Percentiles rank a stretch among this genome's conserved stretches.
Conservation (phyloP, 192 early-diverging fungal species). For the Coemansia sp. region DNA sequence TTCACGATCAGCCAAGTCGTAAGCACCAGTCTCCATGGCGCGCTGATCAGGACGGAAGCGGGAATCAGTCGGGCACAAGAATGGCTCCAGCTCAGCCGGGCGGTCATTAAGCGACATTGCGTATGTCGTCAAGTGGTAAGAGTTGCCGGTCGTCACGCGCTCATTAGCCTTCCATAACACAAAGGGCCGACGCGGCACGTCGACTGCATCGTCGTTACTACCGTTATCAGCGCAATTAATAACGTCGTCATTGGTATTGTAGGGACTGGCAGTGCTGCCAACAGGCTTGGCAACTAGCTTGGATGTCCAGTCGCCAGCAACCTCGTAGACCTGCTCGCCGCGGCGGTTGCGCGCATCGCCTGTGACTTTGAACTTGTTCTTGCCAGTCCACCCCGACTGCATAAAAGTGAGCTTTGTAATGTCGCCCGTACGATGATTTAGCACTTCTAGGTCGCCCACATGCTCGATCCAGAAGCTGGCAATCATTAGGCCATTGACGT, state of each 20-base stretch:
- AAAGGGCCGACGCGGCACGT: conserved; percentile 54
- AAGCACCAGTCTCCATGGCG: conserved; percentile 83
- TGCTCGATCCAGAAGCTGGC: conserved; percentile 87
- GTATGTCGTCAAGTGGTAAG: conserved; percentile 79
- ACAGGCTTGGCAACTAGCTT: conserved; percentile 62
- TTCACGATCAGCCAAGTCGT: conserved; percentile 72
- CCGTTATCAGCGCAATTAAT: conserved; percentile 23
- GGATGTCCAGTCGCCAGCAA: conserved; percentile 73
- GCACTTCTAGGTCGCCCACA: conserved; percentile 82
- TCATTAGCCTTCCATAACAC: conserved; percentile 69
- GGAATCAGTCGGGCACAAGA: conserved; percentile 81
- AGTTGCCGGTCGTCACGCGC: conserved; percentile 56
- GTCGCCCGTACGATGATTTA: conserved; percentile 85
- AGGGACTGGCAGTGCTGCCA: background rate
- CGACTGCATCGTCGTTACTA: conserved; percentile 36
- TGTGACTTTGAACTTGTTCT: conserved; percentile 66
- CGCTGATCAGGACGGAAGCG: conserved; percentile 85
- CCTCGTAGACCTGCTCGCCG: conserved; percentile 62
- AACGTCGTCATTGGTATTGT: conserved; percentile 13
- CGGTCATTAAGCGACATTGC: conserved; percentile 80
- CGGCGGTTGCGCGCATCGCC: conserved; percentile 61
- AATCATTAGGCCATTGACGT: conserved; percentile 85
- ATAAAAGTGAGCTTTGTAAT: conserved; percentile 77
- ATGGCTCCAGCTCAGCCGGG: conserved; percentile 59
- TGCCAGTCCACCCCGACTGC: conserved; percentile 74